Base-by-base conservation (phyloP, 2,329 filamentous ascomycete species). In the Elsinoe fawcettii region DNA sequence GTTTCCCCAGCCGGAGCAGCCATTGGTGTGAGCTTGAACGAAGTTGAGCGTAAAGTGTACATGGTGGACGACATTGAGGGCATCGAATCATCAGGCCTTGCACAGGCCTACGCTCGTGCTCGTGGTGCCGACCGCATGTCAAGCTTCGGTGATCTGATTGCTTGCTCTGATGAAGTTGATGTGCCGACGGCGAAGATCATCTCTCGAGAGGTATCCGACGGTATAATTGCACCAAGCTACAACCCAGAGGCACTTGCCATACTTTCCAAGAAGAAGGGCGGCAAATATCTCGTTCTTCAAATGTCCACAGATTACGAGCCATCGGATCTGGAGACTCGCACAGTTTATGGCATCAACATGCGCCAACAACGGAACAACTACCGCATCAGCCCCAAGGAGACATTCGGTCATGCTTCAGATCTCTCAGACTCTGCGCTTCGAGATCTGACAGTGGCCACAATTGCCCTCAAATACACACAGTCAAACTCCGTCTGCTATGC, bases 401-500 rank as follows among this genome's bases (percentile, higher is more conserved):
- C 90, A 27, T 97, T 99, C 78, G 83, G 77, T 72, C 88, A 82
- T 58, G 74, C 77, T 37, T 51, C 60, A 9, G 73, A 81, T 16
- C 81, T 99, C 18, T 82, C 91, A 37, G 89, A 93, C 67, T 80
- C 82, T 57, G 93, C 93, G 55, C 80, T 92, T 60, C 85, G 92
- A 60, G 93, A 99, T 69, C 78, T 99, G 63, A 91, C 92, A 25
- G 87, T 99, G 47, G 93, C 93, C 56, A 99, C 93, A 57, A 96
- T 99, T 69, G 90, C 93, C 32, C 81, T 97, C 66, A 99, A 99
- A 77, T 99, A 96, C 79, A 99, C 93, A 1, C 91, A 99, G 76
- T 96, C 90, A 70, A 99, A 99, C 82, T 96, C 91, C 23, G 93
- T 99, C 62, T 97, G 92, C 82, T 99, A 97, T 71, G 91, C 93